Evolutionary conservation across 768 basidiomycete genomes (phyloP).

Genomic region (Mycena rebaudengoi): DNA sequence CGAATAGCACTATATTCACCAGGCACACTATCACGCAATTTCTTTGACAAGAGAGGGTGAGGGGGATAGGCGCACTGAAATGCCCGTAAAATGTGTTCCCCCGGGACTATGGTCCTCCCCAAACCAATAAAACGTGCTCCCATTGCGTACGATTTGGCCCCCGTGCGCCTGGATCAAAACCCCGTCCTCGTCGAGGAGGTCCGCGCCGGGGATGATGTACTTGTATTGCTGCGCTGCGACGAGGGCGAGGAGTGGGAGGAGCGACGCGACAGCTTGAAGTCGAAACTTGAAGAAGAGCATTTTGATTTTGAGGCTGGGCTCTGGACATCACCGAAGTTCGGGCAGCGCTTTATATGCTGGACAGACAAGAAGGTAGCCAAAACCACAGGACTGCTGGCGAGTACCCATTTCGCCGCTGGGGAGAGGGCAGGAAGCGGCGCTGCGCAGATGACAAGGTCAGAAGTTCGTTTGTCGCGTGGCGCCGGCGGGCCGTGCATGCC

Average conservation of each 20-base stretch:
- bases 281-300: constrained; percentile 12
- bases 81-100: constrained; percentile 11
- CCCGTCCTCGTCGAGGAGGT: constrained; percentile 15
- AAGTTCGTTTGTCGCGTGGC: constrained; percentile 9
- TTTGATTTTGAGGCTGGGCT: constrained; percentile 2
- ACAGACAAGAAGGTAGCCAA: constrained; percentile 11
- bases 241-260: constrained; percentile 14
- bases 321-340: neutral
- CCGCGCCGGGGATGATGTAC: constrained; percentile 17
- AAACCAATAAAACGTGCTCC: constrained; percentile 19
- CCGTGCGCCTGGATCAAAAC: constrained; percentile 21
- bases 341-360: constrained; percentile 11
- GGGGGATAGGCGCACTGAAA: constrained; percentile 12
- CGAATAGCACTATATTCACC: constrained; percentile 16
- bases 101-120: constrained; percentile 15
- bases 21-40: constrained; percentile 3
- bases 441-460: constrained; percentile 18
- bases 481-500: constrained; percentile 7
- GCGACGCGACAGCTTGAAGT: constrained; percentile 12
- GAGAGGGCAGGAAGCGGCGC: constrained; percentile 4
- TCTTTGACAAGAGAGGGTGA: neutral
- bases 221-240: constrained; percentile 17
- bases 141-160: constrained; percentile 13
- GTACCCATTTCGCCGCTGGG: neutral
- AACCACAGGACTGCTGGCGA: constrained; percentile 7